A percentile compares a stretch with the other conserved stretches of the same genome.
phyloP scores from a whole-genome alignment of 768 basidiomycete genomes.

The Leccinum subtestaceum region DNA sequence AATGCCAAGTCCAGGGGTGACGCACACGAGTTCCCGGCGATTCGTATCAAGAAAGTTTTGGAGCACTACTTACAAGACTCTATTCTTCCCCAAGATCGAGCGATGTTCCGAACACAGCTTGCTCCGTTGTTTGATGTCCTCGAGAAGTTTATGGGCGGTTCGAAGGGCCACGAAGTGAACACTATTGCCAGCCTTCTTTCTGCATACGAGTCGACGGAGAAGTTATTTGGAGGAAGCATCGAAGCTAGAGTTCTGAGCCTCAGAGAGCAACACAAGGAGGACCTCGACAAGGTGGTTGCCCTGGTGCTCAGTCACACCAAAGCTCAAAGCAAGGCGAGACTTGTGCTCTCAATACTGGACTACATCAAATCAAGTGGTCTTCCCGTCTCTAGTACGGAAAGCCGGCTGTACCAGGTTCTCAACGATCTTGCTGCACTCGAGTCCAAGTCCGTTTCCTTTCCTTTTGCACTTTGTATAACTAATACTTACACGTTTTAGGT shows the following conservation, averaged over 20 bases:
- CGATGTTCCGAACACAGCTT: constrained; percentile 76
- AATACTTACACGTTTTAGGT: constrained; percentile 42
- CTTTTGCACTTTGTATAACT: background rate
- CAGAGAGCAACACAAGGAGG: constrained; percentile 89
- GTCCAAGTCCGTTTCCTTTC: constrained; percentile 59
- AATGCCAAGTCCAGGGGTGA: constrained; percentile 67
- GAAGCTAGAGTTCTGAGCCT: constrained; percentile 88
- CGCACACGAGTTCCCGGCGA: constrained; percentile 85
- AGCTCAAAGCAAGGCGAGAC: constrained; percentile 87
- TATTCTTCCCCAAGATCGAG: constrained; percentile 74
- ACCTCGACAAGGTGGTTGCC: constrained; percentile 82
- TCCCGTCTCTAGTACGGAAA: constrained; percentile 73
- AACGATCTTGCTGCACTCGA: constrained; percentile 84
- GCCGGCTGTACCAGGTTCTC: constrained; percentile 70
- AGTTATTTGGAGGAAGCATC: constrained; percentile 90
- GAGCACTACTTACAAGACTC: constrained; percentile 83
- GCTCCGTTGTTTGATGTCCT: constrained; percentile 68
- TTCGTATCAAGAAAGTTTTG: constrained; percentile 79
- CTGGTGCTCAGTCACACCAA: constrained; percentile 95
- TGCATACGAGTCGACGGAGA: constrained; percentile 83
- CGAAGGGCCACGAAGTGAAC: constrained; percentile 83
- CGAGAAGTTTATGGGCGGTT: constrained; percentile 75
- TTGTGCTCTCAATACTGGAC: constrained; percentile 83
- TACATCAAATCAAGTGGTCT: constrained; percentile 81
- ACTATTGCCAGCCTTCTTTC: constrained; percentile 74